Base-by-base conservation (phyloP, 306 rosid species). In the Cucumis hystrix region DNA sequence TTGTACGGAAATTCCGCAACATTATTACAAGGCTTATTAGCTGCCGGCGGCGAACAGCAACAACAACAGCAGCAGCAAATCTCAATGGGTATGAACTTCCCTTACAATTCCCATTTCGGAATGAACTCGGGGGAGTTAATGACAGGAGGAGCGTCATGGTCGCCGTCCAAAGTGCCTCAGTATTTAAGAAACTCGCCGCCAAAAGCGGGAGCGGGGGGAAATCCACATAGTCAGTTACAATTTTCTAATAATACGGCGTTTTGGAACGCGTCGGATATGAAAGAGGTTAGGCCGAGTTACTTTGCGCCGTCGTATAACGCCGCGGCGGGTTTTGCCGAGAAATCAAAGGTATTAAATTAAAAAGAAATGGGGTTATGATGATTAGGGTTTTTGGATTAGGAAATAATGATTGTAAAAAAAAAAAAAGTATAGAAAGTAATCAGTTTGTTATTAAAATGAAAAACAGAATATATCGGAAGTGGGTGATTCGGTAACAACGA, bases 231-330 rank as follows among this genome's bases (percentile, higher is more conserved):
- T 63, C 97, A 88, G 65, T 83, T 96, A 77, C 97, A 91, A 68
- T 91, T 96, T 83, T 86, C 97, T 2, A 96, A 96, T 68, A 86
- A 86, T 83, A 89, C 97, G 6, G 84, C 96, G 20, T 92, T 91
- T 78, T 92, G 99, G 97, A 96, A 92, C 68, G 91, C 97, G 23
- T 87, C 99, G 39, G 96, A 90, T 51, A 83, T 87, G 62, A 95
- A 95, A 78, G 97, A 92, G 60, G 88, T 78, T 58, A 58, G 90
- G 23, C 77, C 96, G 3, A 69, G 58, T 81, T 89, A 35, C 89
- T 62, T 91, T 86, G 82, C 92, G 49, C 3, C 97, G 4, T 77
- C 87, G 74, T 92, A 87, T 73, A 81, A 89, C 49, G 13, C 90
- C 43, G 23, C 92, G 0, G 79, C 90, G 35, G 82, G 51, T 61